A percentile compares a stretch with the other conserved stretches of the same genome.
These are phyloP conservation scores for Geotrichum ghanense DNA, from an alignment of 805 yeast genomes.

Conservation along the genomic window DNA sequence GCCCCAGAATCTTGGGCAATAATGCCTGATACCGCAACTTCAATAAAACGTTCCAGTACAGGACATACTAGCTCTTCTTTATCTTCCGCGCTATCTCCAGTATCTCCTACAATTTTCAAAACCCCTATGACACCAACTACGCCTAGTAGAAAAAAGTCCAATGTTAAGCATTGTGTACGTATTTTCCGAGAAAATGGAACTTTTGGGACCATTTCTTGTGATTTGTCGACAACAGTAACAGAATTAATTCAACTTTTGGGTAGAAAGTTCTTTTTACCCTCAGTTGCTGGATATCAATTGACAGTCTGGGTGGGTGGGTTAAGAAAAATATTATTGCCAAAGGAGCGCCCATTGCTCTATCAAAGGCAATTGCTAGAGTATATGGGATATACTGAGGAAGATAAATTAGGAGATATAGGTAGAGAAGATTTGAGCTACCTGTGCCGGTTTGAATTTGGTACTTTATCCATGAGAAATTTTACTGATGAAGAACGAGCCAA, in stretches of 20 bases:
- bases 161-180: constrained; percentile 33
- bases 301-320: constrained; percentile 66
- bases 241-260: constrained; percentile 63
- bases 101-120: neutral
- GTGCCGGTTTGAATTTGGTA: constrained; percentile 67
- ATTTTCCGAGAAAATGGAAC: constrained; percentile 78
- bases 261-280: constrained; percentile 64
- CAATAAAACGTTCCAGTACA: constrained; percentile 5
- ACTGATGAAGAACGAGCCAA: constrained; percentile 58
- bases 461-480: constrained; percentile 46
- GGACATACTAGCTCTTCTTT: neutral
- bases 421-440: constrained; percentile 74
- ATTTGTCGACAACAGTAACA: constrained; percentile 63
- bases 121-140: neutral
- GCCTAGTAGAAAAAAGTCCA: constrained; percentile 1
- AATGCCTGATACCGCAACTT: neutral
- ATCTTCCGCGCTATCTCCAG: neutral
- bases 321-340: constrained; percentile 57
- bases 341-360: constrained; percentile 66
- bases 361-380: constrained; percentile 62
- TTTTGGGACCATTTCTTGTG: constrained; percentile 72
- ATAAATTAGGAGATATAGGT: constrained; percentile 66
- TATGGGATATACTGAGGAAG: constrained; percentile 65
- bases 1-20: constrained; percentile 23
- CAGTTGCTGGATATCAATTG: constrained; percentile 62